Percentiles rank a stretch among this genome's conserved stretches.
Conservation (phyloP, 257 asterid genomes). For the Nyctanthes arbortristis region DNA sequence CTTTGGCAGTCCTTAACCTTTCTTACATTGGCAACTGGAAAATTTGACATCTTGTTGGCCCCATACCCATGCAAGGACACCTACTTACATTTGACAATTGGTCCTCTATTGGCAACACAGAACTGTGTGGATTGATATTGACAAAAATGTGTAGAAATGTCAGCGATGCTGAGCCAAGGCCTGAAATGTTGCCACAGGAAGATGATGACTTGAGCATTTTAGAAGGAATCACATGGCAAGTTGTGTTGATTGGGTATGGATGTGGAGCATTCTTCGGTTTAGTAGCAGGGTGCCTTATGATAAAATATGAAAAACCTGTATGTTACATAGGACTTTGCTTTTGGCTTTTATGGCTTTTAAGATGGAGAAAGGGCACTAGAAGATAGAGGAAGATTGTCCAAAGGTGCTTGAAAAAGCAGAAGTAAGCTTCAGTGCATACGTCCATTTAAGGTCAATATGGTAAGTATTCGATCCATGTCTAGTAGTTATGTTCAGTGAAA, state of each 20-base stretch:
- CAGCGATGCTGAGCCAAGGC: not conserved
- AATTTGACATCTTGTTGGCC: conserved; percentile 31
- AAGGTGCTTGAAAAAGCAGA: no score
- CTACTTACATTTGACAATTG: conserved; percentile 28
- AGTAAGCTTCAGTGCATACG: no score
- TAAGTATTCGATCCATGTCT: no score
- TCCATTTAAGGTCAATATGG: no score
- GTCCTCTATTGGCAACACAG: conserved; percentile 26
- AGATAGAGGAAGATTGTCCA: no score
- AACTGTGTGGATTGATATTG: conserved; percentile 31
- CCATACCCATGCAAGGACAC: conserved; percentile 27
- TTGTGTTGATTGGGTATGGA: conserved; percentile 27
- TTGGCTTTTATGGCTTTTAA: no score
- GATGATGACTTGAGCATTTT: no score
- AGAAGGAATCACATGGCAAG: conserved; percentile 29
- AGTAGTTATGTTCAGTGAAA: no score
- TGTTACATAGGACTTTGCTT: conserved; percentile 14
- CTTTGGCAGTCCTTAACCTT: conserved; percentile 28
- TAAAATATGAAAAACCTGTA: conserved; percentile 23
- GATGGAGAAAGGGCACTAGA: no score
- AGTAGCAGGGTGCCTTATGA: no score
- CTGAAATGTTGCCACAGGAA: not conserved
- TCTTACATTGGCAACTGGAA: no score
- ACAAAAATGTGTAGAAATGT: conserved; percentile 4
- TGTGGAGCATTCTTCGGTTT: conserved; percentile 26